Evolutionary conservation across 352 stramenopile genomes (phyloP).

Genomic region (Nothophytophthora sp.): DNA sequence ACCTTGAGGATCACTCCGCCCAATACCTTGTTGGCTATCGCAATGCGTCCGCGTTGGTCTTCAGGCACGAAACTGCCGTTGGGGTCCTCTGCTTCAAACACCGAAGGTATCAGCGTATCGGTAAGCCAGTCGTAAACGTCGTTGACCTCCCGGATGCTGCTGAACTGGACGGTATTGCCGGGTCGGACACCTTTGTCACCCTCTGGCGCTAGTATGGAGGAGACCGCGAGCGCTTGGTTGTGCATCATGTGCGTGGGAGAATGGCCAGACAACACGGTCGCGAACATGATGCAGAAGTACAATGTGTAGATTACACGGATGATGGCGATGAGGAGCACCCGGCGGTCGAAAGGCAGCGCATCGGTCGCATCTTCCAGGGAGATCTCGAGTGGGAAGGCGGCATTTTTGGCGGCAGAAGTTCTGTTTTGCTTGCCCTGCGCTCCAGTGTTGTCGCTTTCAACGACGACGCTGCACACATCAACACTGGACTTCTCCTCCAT

Average conservation of each 20-base stretch:
- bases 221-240: constrained; percentile 16
- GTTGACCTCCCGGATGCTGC: constrained; percentile 18
- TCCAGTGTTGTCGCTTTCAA: too few species aligned
- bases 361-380: neutral
- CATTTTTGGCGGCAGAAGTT: too few species aligned
- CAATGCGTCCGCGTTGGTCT: constrained; percentile 14
- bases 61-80: constrained; percentile 16
- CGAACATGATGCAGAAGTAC: constrained; percentile 26
- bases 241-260: constrained; percentile 16
- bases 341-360: constrained; percentile 2
- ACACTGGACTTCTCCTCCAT: too few species aligned
- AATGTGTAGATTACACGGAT: neutral
- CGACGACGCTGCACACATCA: too few species aligned
- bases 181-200: constrained; percentile 27
- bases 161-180: constrained; percentile 25
- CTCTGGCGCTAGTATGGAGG: constrained; percentile 17
- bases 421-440: too few species aligned
- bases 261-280: constrained; percentile 28
- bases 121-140: constrained; percentile 32
- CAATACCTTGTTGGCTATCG: constrained; percentile 27
- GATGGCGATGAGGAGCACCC: neutral
- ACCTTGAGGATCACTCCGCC: constrained; percentile 20
- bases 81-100: constrained; percentile 31
- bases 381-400: neutral
- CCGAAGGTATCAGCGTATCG: constrained; percentile 21